These are phyloP conservation scores for Leucogyrophana mollusca DNA, from an alignment of 768 basidiomycete genomes.

Conservation along the genomic window DNA sequence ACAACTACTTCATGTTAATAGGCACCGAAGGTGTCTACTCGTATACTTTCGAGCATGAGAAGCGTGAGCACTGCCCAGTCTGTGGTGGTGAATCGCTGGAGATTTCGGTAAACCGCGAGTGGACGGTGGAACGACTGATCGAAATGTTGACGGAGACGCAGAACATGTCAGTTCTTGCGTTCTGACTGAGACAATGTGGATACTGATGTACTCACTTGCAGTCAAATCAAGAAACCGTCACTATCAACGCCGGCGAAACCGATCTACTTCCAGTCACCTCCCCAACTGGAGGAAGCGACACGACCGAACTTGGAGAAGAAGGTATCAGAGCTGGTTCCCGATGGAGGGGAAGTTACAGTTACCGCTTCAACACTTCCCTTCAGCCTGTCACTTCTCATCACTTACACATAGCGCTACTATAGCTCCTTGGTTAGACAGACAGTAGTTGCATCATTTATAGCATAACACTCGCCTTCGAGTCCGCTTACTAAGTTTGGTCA, in stretches of 20 bases:
- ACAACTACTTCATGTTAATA: slow-evolving; percentile 98
- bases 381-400: slow-evolving; percentile 67
- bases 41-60: slow-evolving; percentile 95
- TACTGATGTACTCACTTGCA: slow-evolving; percentile 31
- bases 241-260: slow-evolving; percentile 72
- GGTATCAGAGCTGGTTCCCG: slow-evolving; percentile 74
- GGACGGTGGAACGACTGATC: slow-evolving; percentile 84
- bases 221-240: slow-evolving; percentile 97
- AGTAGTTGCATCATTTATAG: slow-evolving; percentile 1
- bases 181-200: no score
- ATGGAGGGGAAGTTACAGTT: slow-evolving; percentile 80
- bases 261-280: slow-evolving; percentile 93
- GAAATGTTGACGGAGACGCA: slow-evolving; percentile 86
- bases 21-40: slow-evolving; percentile 97
- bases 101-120: slow-evolving; percentile 63
- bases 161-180: slow-evolving; percentile 77
- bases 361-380: slow-evolving; percentile 91
- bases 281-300: slow-evolving; percentile 85
- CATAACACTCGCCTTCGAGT: background rate
- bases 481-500: no score
- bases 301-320: slow-evolving; percentile 89
- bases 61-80: slow-evolving; percentile 91
- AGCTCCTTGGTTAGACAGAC: background rate
- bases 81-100: slow-evolving; percentile 91
- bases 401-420: slow-evolving; percentile 38